Evolutionary conservation across 2,329 filamentous ascomycete genomes (phyloP), one percentile per base, ranked within the genome.

Genomic region (Xenoacremonium recifei): DNA sequence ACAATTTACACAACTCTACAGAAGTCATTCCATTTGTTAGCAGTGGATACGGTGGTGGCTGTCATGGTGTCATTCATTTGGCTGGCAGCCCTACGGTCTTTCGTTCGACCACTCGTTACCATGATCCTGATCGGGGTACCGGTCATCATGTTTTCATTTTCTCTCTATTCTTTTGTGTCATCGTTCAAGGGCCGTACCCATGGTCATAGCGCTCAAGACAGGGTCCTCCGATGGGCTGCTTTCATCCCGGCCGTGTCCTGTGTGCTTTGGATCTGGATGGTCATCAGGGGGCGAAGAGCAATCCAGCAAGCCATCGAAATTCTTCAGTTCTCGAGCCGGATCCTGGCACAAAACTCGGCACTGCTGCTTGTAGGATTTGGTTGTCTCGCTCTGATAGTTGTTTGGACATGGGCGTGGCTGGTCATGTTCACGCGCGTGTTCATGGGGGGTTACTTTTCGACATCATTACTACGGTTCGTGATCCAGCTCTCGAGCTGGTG

Each of bases 381-480:
- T 10, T 86, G 85, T 17, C 76, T 97, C 12, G 77, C 72, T 6
- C 71, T 84, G 19, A 85, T 95, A 32, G 87, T 96, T 9, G 70
- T 81, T 12, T 97, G 91, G 86, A 96, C 91, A 0, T 99, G 93
- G 93, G 66, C 87, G 6, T 99, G 93, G 93, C 81, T 97, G 53
- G 83, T 84, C 55, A 96, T 99, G 90, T 97, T 99, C 66, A 92
- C 91, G 6, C 80, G 90, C 33, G 84, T 97, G 44, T 99, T 99
- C 65, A 81, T 97, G 45, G 89, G 89, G n/a, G 93, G 93, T 0
- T 87, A 91, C 64, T 82, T 92, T 51, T 82, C 83, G 13, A 80
- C 77, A 46, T 70, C 63, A 16, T 70, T 84, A 21, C 70, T 75
- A 1, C 64, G 66, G 31, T 96, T 95, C 66, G 79, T 95, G 57